These are phyloP conservation scores for Hydnomerulius pinastri DNA, from an alignment of 768 basidiomycete genomes.

Conservation along the genomic window DNA sequence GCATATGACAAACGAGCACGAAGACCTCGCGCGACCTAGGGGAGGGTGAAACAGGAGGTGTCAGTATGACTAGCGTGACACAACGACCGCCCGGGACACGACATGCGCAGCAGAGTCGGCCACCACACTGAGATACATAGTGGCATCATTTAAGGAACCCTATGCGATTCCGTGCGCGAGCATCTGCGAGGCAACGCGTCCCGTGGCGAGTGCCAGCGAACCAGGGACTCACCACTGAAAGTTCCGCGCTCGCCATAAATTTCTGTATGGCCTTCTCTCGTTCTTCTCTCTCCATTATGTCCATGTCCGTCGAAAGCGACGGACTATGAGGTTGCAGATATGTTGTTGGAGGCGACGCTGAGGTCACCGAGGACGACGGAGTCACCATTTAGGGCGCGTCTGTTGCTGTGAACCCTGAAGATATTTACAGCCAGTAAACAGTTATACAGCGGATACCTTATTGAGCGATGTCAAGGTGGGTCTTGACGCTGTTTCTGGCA, in stretches of 20 bases:
- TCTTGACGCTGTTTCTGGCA: constrained; percentile 34
- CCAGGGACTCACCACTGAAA: constrained; percentile 68
- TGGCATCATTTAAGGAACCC: constrained; percentile 4
- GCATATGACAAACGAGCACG: constrained; percentile 82
- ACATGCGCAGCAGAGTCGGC: no score
- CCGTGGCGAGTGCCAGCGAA: constrained; percentile 23
- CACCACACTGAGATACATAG: constrained; percentile 8
- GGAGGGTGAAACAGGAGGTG: constrained; percentile 30
- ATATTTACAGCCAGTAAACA: constrained; percentile 19
- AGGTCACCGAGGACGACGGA: constrained; percentile 80
- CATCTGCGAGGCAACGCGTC: constrained; percentile 49
- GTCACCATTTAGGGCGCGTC: constrained; percentile 63
- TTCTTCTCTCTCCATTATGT: constrained; percentile 52
- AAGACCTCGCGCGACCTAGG: constrained; percentile 77
- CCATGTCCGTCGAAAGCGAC: constrained; percentile 42
- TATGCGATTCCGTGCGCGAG: constrained; percentile 23
- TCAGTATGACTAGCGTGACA: constrained; percentile 18
- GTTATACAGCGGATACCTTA: constrained; percentile 16
- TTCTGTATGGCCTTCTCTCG: constrained; percentile 71
- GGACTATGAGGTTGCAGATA: constrained; percentile 52
- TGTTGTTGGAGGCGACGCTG: constrained; percentile 73
- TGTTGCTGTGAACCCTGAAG: background rate
- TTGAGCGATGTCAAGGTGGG: constrained; percentile 6
- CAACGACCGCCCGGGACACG: no score
- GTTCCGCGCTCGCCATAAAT: constrained; percentile 76